Percentiles rank a stretch among this genome's conserved stretches.
Evolutionary conservation across 2,329 filamentous ascomycete genomes (phyloP).

Genomic region (Elsinoe fawcettii): DNA sequence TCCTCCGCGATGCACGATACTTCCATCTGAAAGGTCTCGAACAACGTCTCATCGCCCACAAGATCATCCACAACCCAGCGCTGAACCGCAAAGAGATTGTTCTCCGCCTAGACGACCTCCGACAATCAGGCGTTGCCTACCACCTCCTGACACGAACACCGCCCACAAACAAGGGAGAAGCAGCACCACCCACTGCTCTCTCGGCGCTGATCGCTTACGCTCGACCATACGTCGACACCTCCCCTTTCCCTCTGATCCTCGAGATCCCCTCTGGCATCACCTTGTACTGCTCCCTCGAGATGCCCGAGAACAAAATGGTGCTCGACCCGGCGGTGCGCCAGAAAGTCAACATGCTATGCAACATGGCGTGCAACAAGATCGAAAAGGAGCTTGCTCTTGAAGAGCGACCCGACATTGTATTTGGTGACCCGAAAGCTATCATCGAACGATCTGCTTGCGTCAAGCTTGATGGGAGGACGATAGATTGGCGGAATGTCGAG

Average conservation of each 20-base stretch:
- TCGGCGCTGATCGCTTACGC: slow-evolving; percentile 58
- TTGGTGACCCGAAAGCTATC: slow-evolving; percentile 7
- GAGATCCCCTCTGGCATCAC: slow-evolving; percentile 63
- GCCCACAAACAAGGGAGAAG: slow-evolving; percentile 20
- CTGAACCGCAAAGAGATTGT: slow-evolving; percentile 65
- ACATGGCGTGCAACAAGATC: slow-evolving; percentile 17
- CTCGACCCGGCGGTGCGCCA: neutral
- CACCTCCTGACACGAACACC: slow-evolving; percentile 31
- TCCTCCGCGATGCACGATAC: slow-evolving; percentile 82
- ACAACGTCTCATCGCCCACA: slow-evolving; percentile 72
- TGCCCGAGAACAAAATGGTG: slow-evolving; percentile 9
- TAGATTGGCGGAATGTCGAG: slow-evolving; percentile 14
- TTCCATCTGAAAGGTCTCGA: slow-evolving; percentile 89
- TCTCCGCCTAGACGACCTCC: slow-evolving; percentile 75
- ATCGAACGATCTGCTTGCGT: slow-evolving; percentile 10
- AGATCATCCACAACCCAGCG: slow-evolving; percentile 65
- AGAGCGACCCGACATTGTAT: neutral
- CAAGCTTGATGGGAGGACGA: slow-evolving; percentile 1
- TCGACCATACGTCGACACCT: slow-evolving; percentile 76
- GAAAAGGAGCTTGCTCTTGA: slow-evolving; percentile 1
- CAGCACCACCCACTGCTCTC: slow-evolving; percentile 20
- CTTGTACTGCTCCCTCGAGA: slow-evolving; percentile 14
- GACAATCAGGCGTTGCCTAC: slow-evolving; percentile 73
- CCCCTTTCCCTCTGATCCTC: slow-evolving; percentile 64
- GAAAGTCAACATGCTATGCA: neutral